These are phyloP conservation scores for Bruguiera parviflora DNA, from an alignment of 345 rosid species.

Conservation along the genomic window DNA sequence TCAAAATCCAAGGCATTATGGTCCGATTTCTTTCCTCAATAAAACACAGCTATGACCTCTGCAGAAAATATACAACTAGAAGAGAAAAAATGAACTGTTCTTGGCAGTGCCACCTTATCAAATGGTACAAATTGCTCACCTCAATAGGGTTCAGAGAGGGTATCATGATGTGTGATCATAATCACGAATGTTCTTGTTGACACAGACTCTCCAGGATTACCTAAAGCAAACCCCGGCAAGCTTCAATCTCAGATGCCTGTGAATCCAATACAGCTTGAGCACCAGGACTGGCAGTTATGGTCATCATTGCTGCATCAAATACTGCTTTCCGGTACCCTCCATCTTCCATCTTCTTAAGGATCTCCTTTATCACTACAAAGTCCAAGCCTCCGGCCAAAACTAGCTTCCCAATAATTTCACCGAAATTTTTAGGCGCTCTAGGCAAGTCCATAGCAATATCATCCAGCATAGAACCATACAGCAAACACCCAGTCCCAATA, in stretches of 20 bases:
- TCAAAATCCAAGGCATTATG: slow-evolving; percentile 37
- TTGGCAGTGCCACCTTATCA: slow-evolving; percentile 29
- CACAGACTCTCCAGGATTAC: neutral
- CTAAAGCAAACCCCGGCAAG: slow-evolving; percentile 33
- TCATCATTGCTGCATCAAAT: slow-evolving; percentile 23
- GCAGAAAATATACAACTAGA: slow-evolving; percentile 39
- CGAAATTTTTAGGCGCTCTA: slow-evolving; percentile 63
- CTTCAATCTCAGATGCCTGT: slow-evolving; percentile 28
- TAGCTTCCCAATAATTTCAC: slow-evolving; percentile 62
- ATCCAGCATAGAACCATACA: slow-evolving; percentile 57
- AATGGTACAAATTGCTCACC: slow-evolving; percentile 37
- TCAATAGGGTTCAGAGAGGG: slow-evolving; percentile 12
- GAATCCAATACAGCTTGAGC: slow-evolving; percentile 32
- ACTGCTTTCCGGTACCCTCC: slow-evolving; percentile 41
- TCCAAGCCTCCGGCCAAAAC: slow-evolving; percentile 38
- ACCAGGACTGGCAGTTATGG: slow-evolving; percentile 20
- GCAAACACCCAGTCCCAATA: slow-evolving; percentile 54
- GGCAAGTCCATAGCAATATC: slow-evolving; percentile 79
- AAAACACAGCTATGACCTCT: slow-evolving; percentile 33
- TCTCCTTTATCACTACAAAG: slow-evolving; percentile 48
- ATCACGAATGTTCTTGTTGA: slow-evolving; percentile 13
- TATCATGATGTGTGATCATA: slow-evolving; percentile 4
- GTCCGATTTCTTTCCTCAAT: slow-evolving; percentile 25
- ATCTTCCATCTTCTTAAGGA: slow-evolving; percentile 59
- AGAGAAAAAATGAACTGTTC: slow-evolving; percentile 27